These are phyloP conservation scores for Neurospora sublineolata DNA, from an alignment of 495 filamentous ascomycete genomes.

Conservation along the genomic window DNA sequence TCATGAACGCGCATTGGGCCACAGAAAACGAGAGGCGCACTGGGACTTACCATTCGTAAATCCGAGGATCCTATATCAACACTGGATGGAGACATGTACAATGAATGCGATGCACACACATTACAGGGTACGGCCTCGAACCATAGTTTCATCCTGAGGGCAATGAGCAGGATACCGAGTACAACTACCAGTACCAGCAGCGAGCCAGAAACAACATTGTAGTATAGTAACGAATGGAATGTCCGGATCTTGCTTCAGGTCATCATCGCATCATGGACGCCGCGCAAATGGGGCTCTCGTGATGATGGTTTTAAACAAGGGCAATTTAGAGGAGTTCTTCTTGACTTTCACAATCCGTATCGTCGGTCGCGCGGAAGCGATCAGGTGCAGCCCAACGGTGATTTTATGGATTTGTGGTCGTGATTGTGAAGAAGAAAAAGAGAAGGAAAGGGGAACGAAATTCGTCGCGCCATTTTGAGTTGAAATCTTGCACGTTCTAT, in stretches of 20 bases:
- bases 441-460: slow-evolving; percentile 13
- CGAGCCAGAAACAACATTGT: neutral
- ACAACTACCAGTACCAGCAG: slow-evolving; percentile 12
- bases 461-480: slow-evolving; percentile 3
- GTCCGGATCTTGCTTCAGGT: slow-evolving; percentile 62
- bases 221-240: slow-evolving; percentile 9
- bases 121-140: neutral
- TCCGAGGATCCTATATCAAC: neutral
- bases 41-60: neutral
- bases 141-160: neutral
- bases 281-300: slow-evolving; percentile 72
- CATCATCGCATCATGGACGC: slow-evolving; percentile 96
- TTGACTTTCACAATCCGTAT: slow-evolving; percentile 71
- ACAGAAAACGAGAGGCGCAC: neutral
- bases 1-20: slow-evolving; percentile 8
- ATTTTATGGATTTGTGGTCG: slow-evolving; percentile 84
- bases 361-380: slow-evolving; percentile 54
- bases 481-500: slow-evolving; percentile 8
- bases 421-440: slow-evolving; percentile 41
- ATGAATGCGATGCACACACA: neutral
- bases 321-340: slow-evolving; percentile 37
- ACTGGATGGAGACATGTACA: neutral
- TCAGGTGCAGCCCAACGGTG: slow-evolving; percentile 57
- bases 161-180: neutral
- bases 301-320: slow-evolving; percentile 98